Percentiles rank a stretch among this genome's conserved stretches.
phyloP scores from a whole-genome alignment of 2,329 filamentous ascomycete genomes.

The Camptophora hylomeconis region DNA sequence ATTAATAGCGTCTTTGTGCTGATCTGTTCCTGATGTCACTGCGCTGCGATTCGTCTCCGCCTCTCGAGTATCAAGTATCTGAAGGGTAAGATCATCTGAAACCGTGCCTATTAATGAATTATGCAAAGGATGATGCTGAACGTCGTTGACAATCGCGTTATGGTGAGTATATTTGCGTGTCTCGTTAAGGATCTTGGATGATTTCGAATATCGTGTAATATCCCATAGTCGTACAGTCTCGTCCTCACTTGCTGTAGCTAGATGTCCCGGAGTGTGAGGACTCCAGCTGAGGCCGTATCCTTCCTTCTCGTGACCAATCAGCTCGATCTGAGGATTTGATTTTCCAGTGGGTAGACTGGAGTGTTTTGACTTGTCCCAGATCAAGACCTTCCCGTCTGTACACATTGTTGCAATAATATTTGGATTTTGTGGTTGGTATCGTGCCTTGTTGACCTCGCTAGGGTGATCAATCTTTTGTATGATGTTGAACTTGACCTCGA shows the following conservation, averaged over 20 bases:
- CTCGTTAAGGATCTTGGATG: constrained; percentile 57
- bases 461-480: constrained; percentile 94
- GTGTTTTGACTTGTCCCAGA: constrained; percentile 95
- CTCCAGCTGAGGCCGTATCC: constrained; percentile 92
- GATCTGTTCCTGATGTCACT: constrained; percentile 49
- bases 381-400: constrained; percentile 71
- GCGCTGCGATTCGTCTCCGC: constrained; percentile 53
- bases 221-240: constrained; percentile 89
- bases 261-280: constrained; percentile 64
- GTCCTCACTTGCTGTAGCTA: constrained; percentile 87
- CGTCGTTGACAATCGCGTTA: constrained; percentile 84
- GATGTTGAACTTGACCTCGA: constrained; percentile 71
- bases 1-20: constrained; percentile 88
- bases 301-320: constrained; percentile 74
- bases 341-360: constrained; percentile 55
- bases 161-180: constrained; percentile 74
- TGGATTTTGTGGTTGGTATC: constrained; percentile 94
- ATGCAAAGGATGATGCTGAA: constrained; percentile 84
- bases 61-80: constrained; percentile 77
- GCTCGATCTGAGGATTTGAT: constrained; percentile 69
- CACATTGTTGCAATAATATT: constrained; percentile 92
- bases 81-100: constrained; percentile 86
- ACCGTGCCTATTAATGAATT: constrained; percentile 79
- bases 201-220: constrained; percentile 59
- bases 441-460: constrained; percentile 94